Evolutionary conservation across 1,284 basidiomycete species (phyloP).

Genomic region (Moesziomyces sp.): DNA sequence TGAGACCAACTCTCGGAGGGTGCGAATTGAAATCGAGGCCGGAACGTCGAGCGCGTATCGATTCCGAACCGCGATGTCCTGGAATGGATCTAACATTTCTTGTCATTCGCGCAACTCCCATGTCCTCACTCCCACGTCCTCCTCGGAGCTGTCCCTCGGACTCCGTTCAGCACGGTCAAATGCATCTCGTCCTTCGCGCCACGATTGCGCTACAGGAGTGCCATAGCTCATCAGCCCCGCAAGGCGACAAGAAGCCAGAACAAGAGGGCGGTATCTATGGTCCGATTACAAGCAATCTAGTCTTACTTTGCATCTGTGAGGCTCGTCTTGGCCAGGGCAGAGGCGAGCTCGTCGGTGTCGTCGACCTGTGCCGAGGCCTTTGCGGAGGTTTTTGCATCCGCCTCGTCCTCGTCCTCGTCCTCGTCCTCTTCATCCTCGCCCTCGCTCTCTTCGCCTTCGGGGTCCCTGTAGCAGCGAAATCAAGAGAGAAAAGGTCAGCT

Average conservation of each 20-base stretch:
- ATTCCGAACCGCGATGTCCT: background rate
- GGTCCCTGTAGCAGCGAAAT: constrained; percentile 33
- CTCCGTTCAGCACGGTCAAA: too few relatives aligned
- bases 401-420: constrained; percentile 35
- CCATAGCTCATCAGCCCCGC: background rate
- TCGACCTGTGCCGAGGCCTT: constrained; percentile 14
- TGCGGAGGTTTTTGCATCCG: constrained; percentile 11
- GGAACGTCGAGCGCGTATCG: background rate
- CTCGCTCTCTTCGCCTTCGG: constrained; percentile 64
- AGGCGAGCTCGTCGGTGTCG: constrained; percentile 52
- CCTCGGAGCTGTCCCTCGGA: too few relatives aligned
- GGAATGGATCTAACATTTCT: too few relatives aligned
- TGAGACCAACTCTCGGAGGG: constrained; percentile 9
- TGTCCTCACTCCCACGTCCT: too few relatives aligned
- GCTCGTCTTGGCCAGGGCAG: constrained; percentile 39
- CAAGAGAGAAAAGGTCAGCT: background rate
- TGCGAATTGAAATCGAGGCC: background rate
- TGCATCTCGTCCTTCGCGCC: too few relatives aligned
- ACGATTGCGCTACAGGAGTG: background rate
- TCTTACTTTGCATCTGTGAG: constrained; percentile 38
- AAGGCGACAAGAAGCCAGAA: background rate
- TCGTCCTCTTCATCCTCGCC: constrained; percentile 54
- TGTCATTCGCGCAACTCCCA: background rate
- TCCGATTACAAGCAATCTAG: background rate
- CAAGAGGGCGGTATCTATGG: background rate